These are phyloP conservation scores for Colletotrichum phormii DNA, from an alignment of 2,329 filamentous ascomycete species.

Conservation along the genomic window DNA sequence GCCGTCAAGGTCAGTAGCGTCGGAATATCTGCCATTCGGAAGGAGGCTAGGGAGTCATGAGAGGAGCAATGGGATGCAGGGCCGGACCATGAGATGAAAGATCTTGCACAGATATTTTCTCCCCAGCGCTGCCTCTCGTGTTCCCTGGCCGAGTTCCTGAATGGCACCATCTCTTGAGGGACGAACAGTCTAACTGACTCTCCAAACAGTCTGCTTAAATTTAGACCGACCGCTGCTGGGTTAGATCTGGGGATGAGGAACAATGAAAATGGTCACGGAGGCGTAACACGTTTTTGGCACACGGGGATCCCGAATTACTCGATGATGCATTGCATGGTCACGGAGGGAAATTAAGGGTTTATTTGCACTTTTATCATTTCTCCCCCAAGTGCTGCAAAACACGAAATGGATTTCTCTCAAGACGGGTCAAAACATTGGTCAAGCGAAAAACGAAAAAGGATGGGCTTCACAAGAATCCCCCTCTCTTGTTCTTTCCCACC, in stretches of 20 bases:
- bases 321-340: slow-evolving; percentile 38
- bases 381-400: slow-evolving; percentile 32
- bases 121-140: not conserved
- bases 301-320: slow-evolving; percentile 37
- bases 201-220: slow-evolving; percentile 32
- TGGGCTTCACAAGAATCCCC: slow-evolving; percentile 27
- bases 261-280: slow-evolving; percentile 37
- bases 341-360: slow-evolving; percentile 37
- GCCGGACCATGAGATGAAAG: not conserved
- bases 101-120: no score
- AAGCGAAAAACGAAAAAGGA: slow-evolving; percentile 31
- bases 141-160: not conserved
- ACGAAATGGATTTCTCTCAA: slow-evolving; percentile 37
- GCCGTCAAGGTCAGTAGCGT: slow-evolving; percentile 86
- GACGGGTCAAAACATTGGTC: slow-evolving; percentile 33
- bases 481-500: slow-evolving; percentile 20
- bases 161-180: not conserved
- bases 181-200: not conserved
- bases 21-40: not conserved
- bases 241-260: slow-evolving; percentile 36
- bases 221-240: slow-evolving; percentile 30
- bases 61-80: no score
- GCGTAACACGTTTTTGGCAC: slow-evolving; percentile 39
- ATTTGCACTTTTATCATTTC: slow-evolving; percentile 35
- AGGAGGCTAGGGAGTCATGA: not conserved